phyloP scores from a whole-genome alignment of 345 rosid genomes.

The Laguncularia racemosa region DNA sequence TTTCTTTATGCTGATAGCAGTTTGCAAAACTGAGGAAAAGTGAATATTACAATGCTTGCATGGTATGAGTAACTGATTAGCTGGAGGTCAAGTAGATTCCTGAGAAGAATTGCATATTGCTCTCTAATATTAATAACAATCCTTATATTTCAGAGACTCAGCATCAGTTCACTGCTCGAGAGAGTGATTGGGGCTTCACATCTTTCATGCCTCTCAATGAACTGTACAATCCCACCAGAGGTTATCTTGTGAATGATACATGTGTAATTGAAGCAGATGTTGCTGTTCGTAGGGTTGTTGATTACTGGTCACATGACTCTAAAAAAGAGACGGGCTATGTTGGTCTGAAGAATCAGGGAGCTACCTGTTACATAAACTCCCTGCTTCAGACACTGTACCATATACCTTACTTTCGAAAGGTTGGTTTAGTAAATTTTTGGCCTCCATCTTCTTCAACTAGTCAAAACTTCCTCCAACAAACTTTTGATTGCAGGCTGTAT shows the following conservation, averaged over 20 bases:
- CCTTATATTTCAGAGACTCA: slow-evolving; percentile 34
- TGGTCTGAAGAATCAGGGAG: slow-evolving; percentile 60
- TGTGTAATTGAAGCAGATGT: slow-evolving; percentile 51
- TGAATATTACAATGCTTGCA: too few relatives aligned
- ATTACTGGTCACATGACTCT: slow-evolving; percentile 52
- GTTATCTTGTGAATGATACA: slow-evolving; percentile 41
- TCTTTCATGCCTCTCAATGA: slow-evolving; percentile 49
- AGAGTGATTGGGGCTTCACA: slow-evolving; percentile 60
- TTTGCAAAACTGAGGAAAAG: too few relatives aligned
- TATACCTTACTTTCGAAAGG: slow-evolving; percentile 56
- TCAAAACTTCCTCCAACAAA: slow-evolving; percentile 2
- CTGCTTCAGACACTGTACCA: slow-evolving; percentile 51
- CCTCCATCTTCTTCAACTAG: background rate
- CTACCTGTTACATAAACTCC: slow-evolving; percentile 64
- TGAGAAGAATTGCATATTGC: background rate
- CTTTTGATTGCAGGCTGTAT: slow-evolving; percentile 37
- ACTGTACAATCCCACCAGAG: slow-evolving; percentile 42
- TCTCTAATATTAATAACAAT: background rate
- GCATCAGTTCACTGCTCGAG: slow-evolving; percentile 46
- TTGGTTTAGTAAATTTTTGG: slow-evolving; percentile 9
- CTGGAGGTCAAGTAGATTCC: background rate
- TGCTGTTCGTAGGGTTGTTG: slow-evolving; percentile 38
- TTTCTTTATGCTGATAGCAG: too few relatives aligned
- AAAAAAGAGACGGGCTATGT: slow-evolving; percentile 62
- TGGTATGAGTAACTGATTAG: too few relatives aligned